Conservation (phyloP, 1,284 basidiomycete genomes). For the Fomitopsis schrenkii region DNA sequence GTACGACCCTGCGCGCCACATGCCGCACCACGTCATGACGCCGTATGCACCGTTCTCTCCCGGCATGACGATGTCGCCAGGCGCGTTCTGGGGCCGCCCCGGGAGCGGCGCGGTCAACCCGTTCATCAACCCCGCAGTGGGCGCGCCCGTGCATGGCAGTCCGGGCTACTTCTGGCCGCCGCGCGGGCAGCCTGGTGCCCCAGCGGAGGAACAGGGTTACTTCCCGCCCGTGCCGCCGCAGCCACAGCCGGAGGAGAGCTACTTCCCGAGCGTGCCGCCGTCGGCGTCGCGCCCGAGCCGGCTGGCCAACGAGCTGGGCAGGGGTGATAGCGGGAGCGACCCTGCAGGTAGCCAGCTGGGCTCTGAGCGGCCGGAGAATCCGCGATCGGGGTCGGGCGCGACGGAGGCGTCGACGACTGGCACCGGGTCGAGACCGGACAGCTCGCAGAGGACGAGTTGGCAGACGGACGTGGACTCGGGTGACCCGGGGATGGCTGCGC, state of each 20-base stretch:
- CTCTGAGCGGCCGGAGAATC: background rate
- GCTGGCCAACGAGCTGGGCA: conserved; percentile 39
- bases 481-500: conserved; percentile 9
- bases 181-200: background rate
- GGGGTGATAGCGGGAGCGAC: conserved; percentile 12
- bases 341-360: background rate
- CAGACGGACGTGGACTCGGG: conserved; percentile 12
- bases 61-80: conserved; percentile 67
- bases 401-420: conserved; percentile 14
- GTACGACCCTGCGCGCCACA: background rate
- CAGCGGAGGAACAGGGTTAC: conserved; percentile 17
- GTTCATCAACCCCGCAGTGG: conserved; percentile 63
- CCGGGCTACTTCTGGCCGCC: conserved; percentile 4
- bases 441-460: conserved; percentile 25
- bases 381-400: conserved; percentile 11
- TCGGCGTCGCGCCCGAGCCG: conserved; percentile 20
- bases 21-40: conserved; percentile 20
- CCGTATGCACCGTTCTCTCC: conserved; percentile 51
- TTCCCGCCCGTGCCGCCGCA: conserved; percentile 28
- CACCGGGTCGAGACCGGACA: conserved; percentile 7
- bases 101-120: conserved; percentile 44
- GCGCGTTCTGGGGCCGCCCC: conserved; percentile 60
- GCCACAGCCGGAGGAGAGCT: conserved; percentile 15
- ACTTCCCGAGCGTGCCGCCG: conserved; percentile 41
- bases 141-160: conserved; percentile 50